A percentile compares a stretch with the other conserved stretches of the same genome.
These are phyloP conservation scores for Lactifluus echinatus DNA, from an alignment of 768 basidiomycete species.

Conservation along the genomic window DNA sequence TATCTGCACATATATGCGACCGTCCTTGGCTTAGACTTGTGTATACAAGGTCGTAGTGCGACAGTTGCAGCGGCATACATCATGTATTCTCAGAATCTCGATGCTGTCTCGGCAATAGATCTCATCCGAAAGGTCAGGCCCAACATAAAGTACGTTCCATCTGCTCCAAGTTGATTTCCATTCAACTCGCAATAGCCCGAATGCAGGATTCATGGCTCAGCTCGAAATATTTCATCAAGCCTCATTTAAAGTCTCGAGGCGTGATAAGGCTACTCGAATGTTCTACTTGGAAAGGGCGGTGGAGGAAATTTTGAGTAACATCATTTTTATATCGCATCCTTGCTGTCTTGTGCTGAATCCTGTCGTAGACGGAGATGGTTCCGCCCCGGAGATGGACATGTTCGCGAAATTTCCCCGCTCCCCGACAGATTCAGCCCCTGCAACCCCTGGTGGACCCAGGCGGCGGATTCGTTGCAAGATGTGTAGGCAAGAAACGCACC, in stretches of 20 bases:
- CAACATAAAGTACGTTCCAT: slow-evolving; percentile 50
- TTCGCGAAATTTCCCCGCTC: slow-evolving; percentile 67
- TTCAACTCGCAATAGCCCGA: slow-evolving; percentile 49
- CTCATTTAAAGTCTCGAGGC: slow-evolving; percentile 54
- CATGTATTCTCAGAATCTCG: slow-evolving; percentile 61
- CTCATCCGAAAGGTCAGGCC: slow-evolving; percentile 62
- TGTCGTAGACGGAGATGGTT: slow-evolving; percentile 63
- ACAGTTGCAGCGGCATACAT: slow-evolving; percentile 84
- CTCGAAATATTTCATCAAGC: slow-evolving; percentile 72
- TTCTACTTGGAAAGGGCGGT: slow-evolving; percentile 76
- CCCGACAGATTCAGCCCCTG: slow-evolving; percentile 50
- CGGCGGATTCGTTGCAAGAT: slow-evolving; percentile 84
- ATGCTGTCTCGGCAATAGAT: slow-evolving; percentile 54
- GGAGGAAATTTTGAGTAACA: slow-evolving; percentile 66
- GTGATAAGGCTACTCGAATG: slow-evolving; percentile 64
- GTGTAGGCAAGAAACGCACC: slow-evolving; percentile 54
- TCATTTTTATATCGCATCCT: slow-evolving; percentile 24
- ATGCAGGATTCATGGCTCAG: slow-evolving; percentile 72
- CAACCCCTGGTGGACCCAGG: slow-evolving; percentile 49
- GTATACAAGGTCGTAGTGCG: slow-evolving; percentile 59
- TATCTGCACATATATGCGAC: slow-evolving; percentile 16
- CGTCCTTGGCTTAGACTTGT: neutral
- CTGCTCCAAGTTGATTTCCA: neutral
- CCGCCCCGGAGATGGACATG: slow-evolving; percentile 55
- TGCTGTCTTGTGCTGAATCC: slow-evolving; percentile 9